Evolutionary conservation across 441 rosid genomes (phyloP).

Genomic region (Melastoma candidum): DNA sequence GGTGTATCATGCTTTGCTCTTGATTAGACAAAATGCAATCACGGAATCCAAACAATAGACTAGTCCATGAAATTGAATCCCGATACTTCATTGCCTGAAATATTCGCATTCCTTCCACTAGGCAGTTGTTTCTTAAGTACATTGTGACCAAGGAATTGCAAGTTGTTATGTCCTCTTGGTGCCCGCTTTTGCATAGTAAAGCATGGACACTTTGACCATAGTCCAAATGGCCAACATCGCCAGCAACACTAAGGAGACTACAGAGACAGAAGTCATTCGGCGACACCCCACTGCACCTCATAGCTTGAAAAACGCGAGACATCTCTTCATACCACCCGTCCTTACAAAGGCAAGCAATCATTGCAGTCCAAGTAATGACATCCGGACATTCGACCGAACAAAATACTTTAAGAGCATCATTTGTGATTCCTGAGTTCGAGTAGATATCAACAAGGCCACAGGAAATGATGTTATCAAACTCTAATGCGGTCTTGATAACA

Average conservation of each 20-base stretch:
- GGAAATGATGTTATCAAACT: conserved; percentile 26
- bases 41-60: conserved; percentile 26
- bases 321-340: conserved; percentile 28
- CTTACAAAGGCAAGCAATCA: conserved; percentile 30
- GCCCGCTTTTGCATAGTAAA: conserved; percentile 27
- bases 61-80: conserved; percentile 34
- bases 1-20: conserved; percentile 21
- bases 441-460: conserved; percentile 37
- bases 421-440: conserved; percentile 29
- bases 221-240: conserved; percentile 17
- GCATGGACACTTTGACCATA: conserved; percentile 33
- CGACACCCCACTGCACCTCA: conserved; percentile 24
- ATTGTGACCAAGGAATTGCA: conserved; percentile 33
- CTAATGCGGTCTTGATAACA: conserved; percentile 24
- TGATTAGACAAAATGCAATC: conserved; percentile 15
- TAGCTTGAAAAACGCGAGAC: conserved; percentile 23
- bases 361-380: conserved; percentile 30
- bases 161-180: conserved; percentile 23
- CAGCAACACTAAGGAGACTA: conserved; percentile 24
- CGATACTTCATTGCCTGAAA: conserved; percentile 23
- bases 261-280: conserved; percentile 29
- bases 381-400: conserved; percentile 26
- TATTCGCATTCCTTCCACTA: conserved; percentile 24
- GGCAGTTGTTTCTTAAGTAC: conserved; percentile 28
- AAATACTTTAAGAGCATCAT: conserved; percentile 32